phyloP scores from a whole-genome alignment of 352 stramenopile genomes.

The Phytophthora aleatoria region DNA sequence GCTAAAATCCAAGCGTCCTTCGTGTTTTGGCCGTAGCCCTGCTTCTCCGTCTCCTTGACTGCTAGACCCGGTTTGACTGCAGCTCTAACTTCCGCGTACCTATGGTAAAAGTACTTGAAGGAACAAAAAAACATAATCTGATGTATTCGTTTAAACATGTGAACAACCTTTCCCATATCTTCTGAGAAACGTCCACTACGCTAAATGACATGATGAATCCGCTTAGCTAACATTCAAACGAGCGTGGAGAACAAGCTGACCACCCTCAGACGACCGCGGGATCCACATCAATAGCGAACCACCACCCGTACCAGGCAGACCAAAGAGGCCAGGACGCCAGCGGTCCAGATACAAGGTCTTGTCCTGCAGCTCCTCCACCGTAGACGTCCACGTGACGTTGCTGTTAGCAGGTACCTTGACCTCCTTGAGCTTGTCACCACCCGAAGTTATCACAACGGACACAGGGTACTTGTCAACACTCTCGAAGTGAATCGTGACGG shows the following conservation, averaged over 20 bases:
- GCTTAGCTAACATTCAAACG: slow-evolving; percentile 39
- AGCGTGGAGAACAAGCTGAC: slow-evolving; percentile 30
- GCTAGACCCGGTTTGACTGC: too few relatives aligned
- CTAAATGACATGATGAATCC: slow-evolving; percentile 23
- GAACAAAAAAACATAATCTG: slow-evolving; percentile 4
- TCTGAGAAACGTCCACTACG: slow-evolving; percentile 26
- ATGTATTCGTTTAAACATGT: slow-evolving; percentile 37
- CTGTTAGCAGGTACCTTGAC: slow-evolving; percentile 24
- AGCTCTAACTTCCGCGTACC: too few relatives aligned
- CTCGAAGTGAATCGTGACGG: slow-evolving; percentile 29
- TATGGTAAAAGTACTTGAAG: too few relatives aligned
- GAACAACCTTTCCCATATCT: slow-evolving; percentile 17
- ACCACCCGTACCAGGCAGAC: slow-evolving; percentile 10
- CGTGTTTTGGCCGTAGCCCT: too few relatives aligned
- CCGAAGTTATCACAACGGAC: slow-evolving; percentile 34
- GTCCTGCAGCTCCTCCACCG: slow-evolving; percentile 26
- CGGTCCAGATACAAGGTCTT: slow-evolving; percentile 38
- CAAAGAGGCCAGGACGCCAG: slow-evolving; percentile 9
- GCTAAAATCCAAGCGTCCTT: too few relatives aligned
- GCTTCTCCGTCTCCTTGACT: too few relatives aligned
- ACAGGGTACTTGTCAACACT: slow-evolving; percentile 31
- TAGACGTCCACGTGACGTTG: slow-evolving; percentile 28
- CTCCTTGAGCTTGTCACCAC: slow-evolving; percentile 25
- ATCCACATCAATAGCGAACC: slow-evolving; percentile 12
- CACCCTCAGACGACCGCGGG: slow-evolving; percentile 31